A percentile compares a stretch with the other conserved stretches of the same genome.
These are phyloP conservation scores for Aureobasidium melanogenum DNA, from an alignment of 2,329 filamentous ascomycete species.

Conservation along the genomic window DNA sequence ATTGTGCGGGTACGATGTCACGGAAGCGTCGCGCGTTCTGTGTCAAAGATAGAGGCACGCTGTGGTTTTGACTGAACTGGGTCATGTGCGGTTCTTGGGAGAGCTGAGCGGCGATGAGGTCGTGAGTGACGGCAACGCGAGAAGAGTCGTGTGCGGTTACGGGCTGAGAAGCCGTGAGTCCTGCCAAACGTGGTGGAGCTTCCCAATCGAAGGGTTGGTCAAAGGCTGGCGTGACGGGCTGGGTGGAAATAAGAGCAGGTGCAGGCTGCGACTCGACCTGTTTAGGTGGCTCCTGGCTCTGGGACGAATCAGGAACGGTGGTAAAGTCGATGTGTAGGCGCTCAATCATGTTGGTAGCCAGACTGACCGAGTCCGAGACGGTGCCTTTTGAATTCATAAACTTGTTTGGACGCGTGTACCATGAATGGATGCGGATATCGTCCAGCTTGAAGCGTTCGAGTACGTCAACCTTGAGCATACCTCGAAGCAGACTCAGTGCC, in stretches of 20 bases:
- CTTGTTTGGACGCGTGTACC: constrained; percentile 79
- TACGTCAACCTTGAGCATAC: constrained; percentile 82
- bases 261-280: constrained; percentile 29
- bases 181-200: constrained; percentile 52
- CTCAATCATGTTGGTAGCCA: constrained; percentile 94
- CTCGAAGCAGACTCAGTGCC: constrained; percentile 72
- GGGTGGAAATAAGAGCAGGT: constrained; percentile 63
- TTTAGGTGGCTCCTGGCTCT: constrained; percentile 12
- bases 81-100: constrained; percentile 75
- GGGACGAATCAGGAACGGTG: constrained; percentile 46
- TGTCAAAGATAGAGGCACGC: constrained; percentile 74
- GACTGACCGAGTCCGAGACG: constrained; percentile 66
- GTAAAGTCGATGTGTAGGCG: constrained; percentile 82
- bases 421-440: constrained; percentile 82
- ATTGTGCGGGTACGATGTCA: constrained; percentile 82
- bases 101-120: constrained; percentile 52
- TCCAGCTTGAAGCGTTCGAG: constrained; percentile 71
- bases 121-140: constrained; percentile 23
- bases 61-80: constrained; percentile 74
- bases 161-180: constrained; percentile 42
- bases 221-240: constrained; percentile 68
- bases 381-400: constrained; percentile 67
- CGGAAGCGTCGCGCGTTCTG: constrained; percentile 81
- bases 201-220: constrained; percentile 82
- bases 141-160: constrained; percentile 27